These are phyloP conservation scores for Talaromyces ruber DNA, from an alignment of 495 filamentous ascomycete genomes.

Conservation along the genomic window DNA sequence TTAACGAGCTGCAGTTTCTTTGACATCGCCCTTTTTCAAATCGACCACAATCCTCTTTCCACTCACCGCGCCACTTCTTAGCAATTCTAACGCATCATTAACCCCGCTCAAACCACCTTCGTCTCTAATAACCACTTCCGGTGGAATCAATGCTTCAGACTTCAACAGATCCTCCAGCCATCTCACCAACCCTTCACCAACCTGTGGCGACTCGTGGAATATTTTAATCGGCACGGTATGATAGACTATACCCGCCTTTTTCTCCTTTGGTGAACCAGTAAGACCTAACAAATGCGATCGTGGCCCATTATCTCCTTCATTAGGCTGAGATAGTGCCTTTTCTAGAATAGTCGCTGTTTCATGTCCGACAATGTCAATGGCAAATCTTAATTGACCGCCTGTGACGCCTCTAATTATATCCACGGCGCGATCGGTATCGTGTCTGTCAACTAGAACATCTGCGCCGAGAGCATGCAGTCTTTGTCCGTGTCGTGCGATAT, in stretches of 20 bases:
- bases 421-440: conserved; percentile 49
- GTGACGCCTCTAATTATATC: conserved; percentile 50
- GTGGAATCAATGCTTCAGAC: conserved; percentile 35
- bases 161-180: conserved; percentile 55
- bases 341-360: conserved; percentile 47
- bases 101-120: conserved; percentile 52
- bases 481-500: conserved; percentile 52
- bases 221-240: conserved; percentile 63
- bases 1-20: not conserved
- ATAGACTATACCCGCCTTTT: conserved; percentile 31
- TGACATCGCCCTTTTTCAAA: conserved; percentile 9
- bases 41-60: conserved; percentile 54
- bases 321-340: conserved; percentile 26
- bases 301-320: conserved; percentile 9
- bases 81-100: conserved; percentile 51
- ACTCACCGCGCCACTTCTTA: conserved; percentile 47
- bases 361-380: conserved; percentile 51
- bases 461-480: conserved; percentile 42
- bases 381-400: conserved; percentile 47
- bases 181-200: conserved; percentile 45
- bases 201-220: conserved; percentile 50
- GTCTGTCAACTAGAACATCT: conserved; percentile 54
- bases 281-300: conserved; percentile 51
- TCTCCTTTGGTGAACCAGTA: conserved; percentile 50
- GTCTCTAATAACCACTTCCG: conserved; percentile 46